phyloP scores from a whole-genome alignment of 1,139 yeast species.

The Ogataea hybrid region DNA sequence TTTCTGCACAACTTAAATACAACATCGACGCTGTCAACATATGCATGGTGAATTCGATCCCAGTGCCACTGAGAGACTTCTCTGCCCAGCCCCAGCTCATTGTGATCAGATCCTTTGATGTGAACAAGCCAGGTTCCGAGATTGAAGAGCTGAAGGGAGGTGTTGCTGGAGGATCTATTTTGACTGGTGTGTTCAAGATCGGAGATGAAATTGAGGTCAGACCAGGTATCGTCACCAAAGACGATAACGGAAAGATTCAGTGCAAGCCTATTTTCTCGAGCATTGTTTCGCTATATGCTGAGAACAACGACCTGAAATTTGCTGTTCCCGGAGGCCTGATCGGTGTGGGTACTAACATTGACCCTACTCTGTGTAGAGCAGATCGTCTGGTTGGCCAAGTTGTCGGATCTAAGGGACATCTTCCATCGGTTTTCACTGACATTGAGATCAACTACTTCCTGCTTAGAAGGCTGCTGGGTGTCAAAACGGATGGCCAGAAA shows the following conservation, averaged over 20 bases:
- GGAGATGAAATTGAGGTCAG: slow-evolving; percentile 99
- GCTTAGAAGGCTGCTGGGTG: too few species aligned
- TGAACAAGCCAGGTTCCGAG: slow-evolving; percentile 98
- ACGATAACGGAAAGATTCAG: slow-evolving; percentile 82
- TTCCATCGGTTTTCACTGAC: too few species aligned
- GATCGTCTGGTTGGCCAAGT: too few species aligned
- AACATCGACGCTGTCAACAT: slow-evolving; percentile 98
- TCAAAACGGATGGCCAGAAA: too few species aligned
- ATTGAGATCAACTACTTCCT: too few species aligned
- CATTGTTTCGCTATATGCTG: too few species aligned
- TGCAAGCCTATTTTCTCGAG: too few species aligned
- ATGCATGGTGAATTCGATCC: slow-evolving; percentile 91
- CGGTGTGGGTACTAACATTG: too few species aligned
- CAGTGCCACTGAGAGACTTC: slow-evolving; percentile 95
- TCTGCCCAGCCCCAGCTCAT: slow-evolving; percentile 90
- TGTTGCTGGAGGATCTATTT: slow-evolving; percentile 99
- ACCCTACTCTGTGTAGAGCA: too few species aligned
- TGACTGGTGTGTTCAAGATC: slow-evolving; percentile 93
- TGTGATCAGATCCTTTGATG: slow-evolving; percentile 98
- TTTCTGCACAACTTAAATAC: slow-evolving; percentile 97
- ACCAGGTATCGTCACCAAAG: slow-evolving; percentile 98
- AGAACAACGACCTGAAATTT: too few species aligned
- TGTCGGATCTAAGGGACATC: too few species aligned
- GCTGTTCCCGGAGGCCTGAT: too few species aligned
- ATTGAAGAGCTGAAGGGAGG: slow-evolving; percentile 98